Evolutionary conservation across 768 basidiomycete species (phyloP), one percentile per base, ranked within the genome.

Genomic region (Leccinellum albellum): DNA sequence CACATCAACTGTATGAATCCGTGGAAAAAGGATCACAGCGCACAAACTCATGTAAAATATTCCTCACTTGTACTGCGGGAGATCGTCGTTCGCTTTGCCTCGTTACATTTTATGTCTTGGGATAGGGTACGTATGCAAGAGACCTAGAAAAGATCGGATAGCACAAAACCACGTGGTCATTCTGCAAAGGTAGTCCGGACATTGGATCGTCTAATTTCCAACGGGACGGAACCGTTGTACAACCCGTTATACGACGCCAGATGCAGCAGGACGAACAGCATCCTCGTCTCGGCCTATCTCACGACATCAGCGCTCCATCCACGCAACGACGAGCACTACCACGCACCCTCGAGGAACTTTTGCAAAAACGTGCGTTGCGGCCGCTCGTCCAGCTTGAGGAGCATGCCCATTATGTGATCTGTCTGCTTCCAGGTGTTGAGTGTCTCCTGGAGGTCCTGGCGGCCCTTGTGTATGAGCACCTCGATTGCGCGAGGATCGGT

Each of bases 341-440:
- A 79, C 83, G 48, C 70, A 91, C 91, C 91, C 69, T 89, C 87
- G 53, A 85, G 88, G 65, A 94, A 94, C 77, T 85, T 89, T 74
- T 92, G 82, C 79, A 94, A 74, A 70, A 94, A 93, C 21, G 86
- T 82, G 54, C 77, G 71, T 56, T 70, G 75, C 6, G 76, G 76
- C 57, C 80, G 78, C 53, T 79, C 75, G 1, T 78, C 74, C 54
- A 69, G 61, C 59, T 80, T 71, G 57, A 91, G 72, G 50, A 92
- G 69, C 32, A 89, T 81, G 3, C 89, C 90, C 71, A 86, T 73
- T 29, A 94, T 76, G 67, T 94, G 91, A 59, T 91, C 88, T 44
- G 78, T 81, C 77, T 91, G 89, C 68, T 94, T 94, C 94, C 94
- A 98, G 65, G 82, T 83, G 69, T 98, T 98, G 79, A 97, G 79